Percentiles rank a stretch among this genome's conserved stretches.
Evolutionary conservation across 2,329 filamentous ascomycete species (phyloP).

Genomic region (Trichoderma lentiforme): DNA sequence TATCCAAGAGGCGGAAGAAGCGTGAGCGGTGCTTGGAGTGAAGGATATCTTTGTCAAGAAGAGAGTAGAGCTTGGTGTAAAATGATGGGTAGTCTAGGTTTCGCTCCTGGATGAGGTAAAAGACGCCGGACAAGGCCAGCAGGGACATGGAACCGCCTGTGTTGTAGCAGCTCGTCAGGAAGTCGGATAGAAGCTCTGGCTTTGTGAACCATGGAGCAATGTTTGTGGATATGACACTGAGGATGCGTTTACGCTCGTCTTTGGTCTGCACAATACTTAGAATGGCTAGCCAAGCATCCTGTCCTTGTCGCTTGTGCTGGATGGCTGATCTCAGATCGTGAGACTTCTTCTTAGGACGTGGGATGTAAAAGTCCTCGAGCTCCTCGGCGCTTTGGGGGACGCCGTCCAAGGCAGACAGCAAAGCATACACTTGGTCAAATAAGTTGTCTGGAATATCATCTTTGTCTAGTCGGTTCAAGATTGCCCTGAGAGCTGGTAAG

Average conservation of each 20-base stretch:
- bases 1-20: constrained; percentile 89
- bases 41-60: constrained; percentile 79
- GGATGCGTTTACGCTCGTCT: constrained; percentile 73
- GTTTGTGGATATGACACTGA: constrained; percentile 70
- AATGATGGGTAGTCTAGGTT: constrained; percentile 97
- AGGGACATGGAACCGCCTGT: constrained; percentile 82
- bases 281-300: constrained; percentile 81
- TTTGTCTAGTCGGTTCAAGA: constrained; percentile 26
- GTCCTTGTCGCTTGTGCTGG: constrained; percentile 74
- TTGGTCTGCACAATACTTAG: constrained; percentile 65
- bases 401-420: constrained; percentile 66
- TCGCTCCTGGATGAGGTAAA: constrained; percentile 87
- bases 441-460: constrained; percentile 27
- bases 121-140: constrained; percentile 85
- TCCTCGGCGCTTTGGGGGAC: constrained; percentile 66
- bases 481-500: constrained; percentile 23
- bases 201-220: constrained; percentile 88
- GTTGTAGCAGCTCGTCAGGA: constrained; percentile 91
- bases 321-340: constrained; percentile 62
- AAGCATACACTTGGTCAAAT: constrained; percentile 56
- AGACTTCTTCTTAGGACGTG: constrained; percentile 62
- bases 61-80: constrained; percentile 88
- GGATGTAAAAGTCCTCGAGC: constrained; percentile 65
- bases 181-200: constrained; percentile 90
- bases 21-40: constrained; percentile 92